These are phyloP conservation scores for Dianthus caryophyllus DNA, from an alignment of 148 eudicot species.

Conservation along the genomic window DNA sequence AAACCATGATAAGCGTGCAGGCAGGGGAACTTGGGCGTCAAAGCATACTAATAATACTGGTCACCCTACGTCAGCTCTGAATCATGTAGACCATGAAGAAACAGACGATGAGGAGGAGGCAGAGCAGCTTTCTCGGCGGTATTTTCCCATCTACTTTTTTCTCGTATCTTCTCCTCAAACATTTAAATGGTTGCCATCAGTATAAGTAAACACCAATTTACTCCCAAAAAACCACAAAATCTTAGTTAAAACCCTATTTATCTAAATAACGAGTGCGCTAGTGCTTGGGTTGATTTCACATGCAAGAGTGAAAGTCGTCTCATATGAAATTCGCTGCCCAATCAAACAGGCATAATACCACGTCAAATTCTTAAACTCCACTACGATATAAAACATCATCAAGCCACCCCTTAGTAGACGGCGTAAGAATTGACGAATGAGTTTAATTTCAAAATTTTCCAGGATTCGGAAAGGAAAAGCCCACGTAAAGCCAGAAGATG, in stretches of 20 bases:
- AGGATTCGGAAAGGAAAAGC: slow-evolving; percentile 97
- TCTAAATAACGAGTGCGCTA: no score
- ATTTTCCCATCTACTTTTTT: background rate
- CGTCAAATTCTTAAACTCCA: no score
- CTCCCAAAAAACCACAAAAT: no score
- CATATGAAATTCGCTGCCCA: background rate
- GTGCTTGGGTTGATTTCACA: no score
- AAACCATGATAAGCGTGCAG: slow-evolving; percentile 25
- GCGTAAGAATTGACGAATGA: background rate
- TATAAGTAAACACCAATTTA: no score
- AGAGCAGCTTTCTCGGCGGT: slow-evolving; percentile 90
- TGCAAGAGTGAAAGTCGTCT: no score
- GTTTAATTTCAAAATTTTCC: background rate
- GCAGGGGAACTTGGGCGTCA: slow-evolving; percentile 35
- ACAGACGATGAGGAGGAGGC: slow-evolving; percentile 66
- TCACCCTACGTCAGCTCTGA: slow-evolving; percentile 40
- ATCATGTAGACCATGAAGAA: slow-evolving; percentile 42
- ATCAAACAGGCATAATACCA: background rate
- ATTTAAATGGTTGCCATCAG: no score
- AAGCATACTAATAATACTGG: slow-evolving; percentile 35
- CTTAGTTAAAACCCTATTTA: no score
- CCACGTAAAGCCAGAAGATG: slow-evolving; percentile 56
- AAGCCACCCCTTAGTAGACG: background rate
- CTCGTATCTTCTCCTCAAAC: background rate
- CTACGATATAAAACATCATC: background rate